Base-by-base conservation (phyloP, 169 alveolate genomes). In the Eimeria necatrix region DNA sequence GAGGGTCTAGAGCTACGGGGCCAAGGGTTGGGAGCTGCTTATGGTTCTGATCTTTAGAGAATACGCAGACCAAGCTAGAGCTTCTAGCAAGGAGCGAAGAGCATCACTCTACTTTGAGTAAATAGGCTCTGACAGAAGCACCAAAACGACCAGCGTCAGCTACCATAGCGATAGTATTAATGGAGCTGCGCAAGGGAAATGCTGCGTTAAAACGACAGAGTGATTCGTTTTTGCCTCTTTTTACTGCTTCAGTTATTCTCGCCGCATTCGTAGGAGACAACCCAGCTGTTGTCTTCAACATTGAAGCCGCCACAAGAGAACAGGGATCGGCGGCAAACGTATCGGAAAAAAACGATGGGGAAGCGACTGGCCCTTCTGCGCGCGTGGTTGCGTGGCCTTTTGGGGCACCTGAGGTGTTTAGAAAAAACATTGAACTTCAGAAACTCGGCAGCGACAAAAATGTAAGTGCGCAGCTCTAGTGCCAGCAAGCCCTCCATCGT, bases 381-480 rank as follows among this genome's bases (percentile, higher is more conserved):
- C 60, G 61, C 61, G 20, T 76, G 18, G 53, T 48, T 26, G 86
- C 64, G 14, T 76, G 86, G 86, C 86, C 86, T 7, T 26, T 76
- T n/a, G 86, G 86, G 41, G 86, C 86, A 0, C 86, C 86, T 16
- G 86, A 76, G 22, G 61, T 60, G 7, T 76, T 76, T 16, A 76
- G 56, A 32, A 76, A 60, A 48, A 56, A 76, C 4, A 60, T 76
- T 6, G 86, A 76, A n/a, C 86, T 8, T 4, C 6, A 32, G 49
- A 4, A 20, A 8, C 14, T 4, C n/a, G 83, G 83, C 41, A 4
- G 52, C 20, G 41, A 71, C 51, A 26, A n/a, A n/a, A 7, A 26
- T 22, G 83, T 71, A 71, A 71, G 83, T 6, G 22, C 7, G n/a
- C n/a, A 61, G 16, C 8, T 20, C 20, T 61, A 61, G 24, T 61